phyloP scores from a whole-genome alignment of 2,329 filamentous ascomycete species.

The Lecanicillium sp. region DNA sequence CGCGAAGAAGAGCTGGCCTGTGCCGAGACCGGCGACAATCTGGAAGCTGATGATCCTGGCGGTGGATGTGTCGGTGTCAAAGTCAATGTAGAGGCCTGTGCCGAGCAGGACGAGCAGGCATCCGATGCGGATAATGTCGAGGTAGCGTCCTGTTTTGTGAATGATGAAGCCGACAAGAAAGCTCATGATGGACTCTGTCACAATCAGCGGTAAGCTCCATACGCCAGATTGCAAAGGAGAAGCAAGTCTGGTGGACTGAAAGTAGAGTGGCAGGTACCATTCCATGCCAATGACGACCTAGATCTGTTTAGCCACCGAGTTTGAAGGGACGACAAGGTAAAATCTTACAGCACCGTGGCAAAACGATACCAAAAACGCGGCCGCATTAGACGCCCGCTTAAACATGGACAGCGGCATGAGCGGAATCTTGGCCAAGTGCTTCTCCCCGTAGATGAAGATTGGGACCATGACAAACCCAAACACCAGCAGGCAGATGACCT shows the following conservation, averaged over 20 bases:
- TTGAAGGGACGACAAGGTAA: background rate
- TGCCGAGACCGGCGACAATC: slow-evolving; percentile 50
- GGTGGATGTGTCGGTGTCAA: slow-evolving; percentile 41
- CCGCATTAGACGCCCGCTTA: slow-evolving; percentile 43
- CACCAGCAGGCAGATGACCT: slow-evolving; percentile 54
- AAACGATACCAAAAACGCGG: slow-evolving; percentile 39
- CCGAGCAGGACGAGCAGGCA: slow-evolving; percentile 50
- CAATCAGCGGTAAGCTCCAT: slow-evolving; percentile 5
- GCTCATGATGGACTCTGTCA: slow-evolving; percentile 23
- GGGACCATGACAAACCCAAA: slow-evolving; percentile 43
- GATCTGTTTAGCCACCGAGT: background rate
- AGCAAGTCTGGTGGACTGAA: slow-evolving; percentile 58
- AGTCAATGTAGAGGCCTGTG: slow-evolving; percentile 46
- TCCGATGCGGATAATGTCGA: slow-evolving; percentile 44
- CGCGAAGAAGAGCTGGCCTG: slow-evolving; percentile 54
- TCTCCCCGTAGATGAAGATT: slow-evolving; percentile 53
- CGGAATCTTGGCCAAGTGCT: slow-evolving; percentile 53
- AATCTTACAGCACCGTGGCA: slow-evolving; percentile 37
- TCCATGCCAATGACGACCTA: slow-evolving; percentile 41
- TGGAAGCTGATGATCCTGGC: slow-evolving; percentile 44
- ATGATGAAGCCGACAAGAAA: slow-evolving; percentile 23
- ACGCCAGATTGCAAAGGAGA: slow-evolving; percentile 7
- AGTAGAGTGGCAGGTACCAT: slow-evolving; percentile 68
- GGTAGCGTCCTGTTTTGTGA: slow-evolving; percentile 44
- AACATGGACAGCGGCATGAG: slow-evolving; percentile 62